These are phyloP conservation scores for Heterococcus sp. DNA, from an alignment of 108 stramenopile genomes.

Conservation along the genomic window DNA sequence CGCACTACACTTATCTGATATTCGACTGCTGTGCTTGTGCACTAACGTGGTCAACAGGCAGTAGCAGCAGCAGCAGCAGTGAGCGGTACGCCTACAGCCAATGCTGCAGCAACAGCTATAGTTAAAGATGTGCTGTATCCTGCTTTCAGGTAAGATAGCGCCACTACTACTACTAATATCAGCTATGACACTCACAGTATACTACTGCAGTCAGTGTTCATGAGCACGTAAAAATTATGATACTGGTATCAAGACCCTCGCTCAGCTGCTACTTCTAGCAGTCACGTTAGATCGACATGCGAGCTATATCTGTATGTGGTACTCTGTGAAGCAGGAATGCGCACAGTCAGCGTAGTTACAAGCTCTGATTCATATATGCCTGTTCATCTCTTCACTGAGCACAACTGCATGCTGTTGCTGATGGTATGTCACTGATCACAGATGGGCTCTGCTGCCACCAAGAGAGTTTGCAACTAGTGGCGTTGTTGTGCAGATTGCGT, in stretches of 20 bases:
- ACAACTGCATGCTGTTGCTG: too few relatives aligned
- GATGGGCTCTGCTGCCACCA: conserved; percentile 38
- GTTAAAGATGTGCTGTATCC: neutral
- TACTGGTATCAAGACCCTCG: too few relatives aligned
- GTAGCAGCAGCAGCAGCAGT: neutral
- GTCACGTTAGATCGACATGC: too few relatives aligned
- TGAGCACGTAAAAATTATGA: too few relatives aligned
- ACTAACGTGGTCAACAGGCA: neutral
- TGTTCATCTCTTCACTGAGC: neutral
- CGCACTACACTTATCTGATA: too few relatives aligned
- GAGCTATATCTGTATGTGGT: too few relatives aligned
- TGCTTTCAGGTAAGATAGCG: neutral
- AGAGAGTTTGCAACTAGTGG: conserved; percentile 10
- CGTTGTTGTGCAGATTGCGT: conserved; percentile 43
- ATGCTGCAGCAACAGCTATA: neutral
- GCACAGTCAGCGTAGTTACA: neutral
- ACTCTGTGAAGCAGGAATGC: too few relatives aligned
- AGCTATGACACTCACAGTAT: too few relatives aligned
- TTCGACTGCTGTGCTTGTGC: too few relatives aligned
- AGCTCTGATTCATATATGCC: neutral
- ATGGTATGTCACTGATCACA: conserved; percentile 4
- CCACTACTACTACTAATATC: too few relatives aligned
- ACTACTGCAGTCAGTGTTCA: too few relatives aligned
- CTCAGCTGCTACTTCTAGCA: too few relatives aligned
- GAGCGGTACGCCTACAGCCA: neutral